Evolutionary conservation across 495 filamentous ascomycete species (phyloP), one percentile per base, ranked within the genome.

Genomic region (Cercophora samala): DNA sequence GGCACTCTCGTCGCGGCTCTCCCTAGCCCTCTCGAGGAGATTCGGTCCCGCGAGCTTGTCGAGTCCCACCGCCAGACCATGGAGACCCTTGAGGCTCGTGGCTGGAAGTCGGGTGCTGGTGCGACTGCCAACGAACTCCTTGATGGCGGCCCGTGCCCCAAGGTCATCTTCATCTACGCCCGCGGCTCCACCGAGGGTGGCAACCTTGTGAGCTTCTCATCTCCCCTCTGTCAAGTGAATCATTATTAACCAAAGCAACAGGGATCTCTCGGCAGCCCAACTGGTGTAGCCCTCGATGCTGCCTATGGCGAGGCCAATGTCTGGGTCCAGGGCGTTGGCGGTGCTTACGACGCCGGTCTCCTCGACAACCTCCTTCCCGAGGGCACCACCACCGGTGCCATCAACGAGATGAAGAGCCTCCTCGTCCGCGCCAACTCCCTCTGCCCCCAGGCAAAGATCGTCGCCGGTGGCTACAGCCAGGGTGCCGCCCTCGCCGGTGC

Each of bases 401-500:
- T 79, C 53, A 70, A 71, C 60, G 73, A 76, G 37, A 75, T 77
- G 69, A 70, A 71, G 58, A 71, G 67, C 19, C 68, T 79, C 5
- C 72, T 81, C 64, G 67, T 63, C 18, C 46, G 75, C 23, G 78
- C 77, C 21, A 74, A 73, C 58, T 64, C 70, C 19, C 63, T 74
- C 22, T 81, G 79, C 53, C 76, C 79, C 51, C 62, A 60, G 13
- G 71, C 79, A n/a, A 75, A 78, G 63, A 68, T 81, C 23, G 77
- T 80, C 0, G 70, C 77, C n/a, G 75, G 73, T 53, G 74, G 78
- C 1, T 80, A 80, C 69, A 72, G 82, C 69, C 85, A 87, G 73
- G 86, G 86, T 53, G 84, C 85, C 4, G 85, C 85, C 23, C 76
- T 88, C 55, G 79, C 81, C 60, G 80, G 85, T 64, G 78, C 75